Evolutionary conservation across 768 basidiomycete species (phyloP).

Genomic region (Mycena crocata): DNA sequence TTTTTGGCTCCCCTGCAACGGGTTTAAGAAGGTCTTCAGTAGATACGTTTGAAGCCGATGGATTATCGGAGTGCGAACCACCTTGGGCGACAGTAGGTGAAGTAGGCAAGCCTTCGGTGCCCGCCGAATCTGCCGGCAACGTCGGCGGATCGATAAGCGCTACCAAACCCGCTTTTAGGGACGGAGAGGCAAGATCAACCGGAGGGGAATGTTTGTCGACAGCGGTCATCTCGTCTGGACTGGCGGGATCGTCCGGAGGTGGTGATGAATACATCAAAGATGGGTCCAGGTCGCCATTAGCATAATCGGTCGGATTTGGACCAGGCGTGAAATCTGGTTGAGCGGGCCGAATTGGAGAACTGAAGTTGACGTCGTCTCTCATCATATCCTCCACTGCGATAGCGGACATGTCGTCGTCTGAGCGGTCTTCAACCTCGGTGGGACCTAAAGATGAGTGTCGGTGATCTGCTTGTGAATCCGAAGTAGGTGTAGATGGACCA

Average conservation of each 20-base stretch:
- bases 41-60: not conserved
- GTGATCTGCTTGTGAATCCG: not conserved
- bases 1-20: constrained; percentile 30
- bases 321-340: not conserved
- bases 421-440: not conserved
- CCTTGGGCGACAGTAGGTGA: not conserved
- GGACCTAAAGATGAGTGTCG: not conserved
- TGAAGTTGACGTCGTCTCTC: not conserved
- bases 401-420: constrained; percentile 13
- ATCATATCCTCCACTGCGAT: constrained; percentile 29
- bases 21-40: not conserved
- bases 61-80: not conserved
- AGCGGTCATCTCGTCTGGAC: not conserved
- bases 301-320: not conserved
- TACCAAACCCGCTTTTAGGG: not conserved
- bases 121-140: not conserved
- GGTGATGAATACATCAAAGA: not conserved
- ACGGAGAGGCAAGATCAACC: not conserved
- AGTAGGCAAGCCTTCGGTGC: not conserved
- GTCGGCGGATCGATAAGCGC: not conserved
- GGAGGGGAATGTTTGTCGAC: not conserved
- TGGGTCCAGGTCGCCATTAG: not conserved
- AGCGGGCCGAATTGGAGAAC: constrained; percentile 11
- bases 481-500: constrained; percentile 10
- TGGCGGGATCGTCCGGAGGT: constrained; percentile 1